These are phyloP conservation scores for Naganishia friedmannii DNA, from an alignment of 768 basidiomycete species.

Conservation along the genomic window DNA sequence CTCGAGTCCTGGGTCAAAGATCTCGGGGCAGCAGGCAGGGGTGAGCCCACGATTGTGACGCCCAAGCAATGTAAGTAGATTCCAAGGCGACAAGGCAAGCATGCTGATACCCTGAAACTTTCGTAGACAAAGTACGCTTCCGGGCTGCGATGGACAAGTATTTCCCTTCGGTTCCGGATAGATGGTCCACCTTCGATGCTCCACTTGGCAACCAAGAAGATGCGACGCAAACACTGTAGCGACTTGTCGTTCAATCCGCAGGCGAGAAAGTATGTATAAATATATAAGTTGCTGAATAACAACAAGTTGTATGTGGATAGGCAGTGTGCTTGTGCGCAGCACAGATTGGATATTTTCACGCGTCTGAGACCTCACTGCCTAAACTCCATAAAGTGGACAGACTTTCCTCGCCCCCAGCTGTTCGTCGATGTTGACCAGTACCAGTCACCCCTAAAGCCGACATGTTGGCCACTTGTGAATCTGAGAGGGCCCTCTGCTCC, in stretches of 20 bases:
- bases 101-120: background rate
- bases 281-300: background rate
- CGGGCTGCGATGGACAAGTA: constrained; percentile 51
- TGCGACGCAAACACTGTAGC: constrained; percentile 19
- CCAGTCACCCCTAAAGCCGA: background rate
- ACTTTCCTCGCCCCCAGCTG: constrained; percentile 1
- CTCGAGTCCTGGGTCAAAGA: constrained; percentile 98
- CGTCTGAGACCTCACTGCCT: constrained; percentile 13
- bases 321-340: no score
- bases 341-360: background rate
- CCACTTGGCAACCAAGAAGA: constrained; percentile 14
- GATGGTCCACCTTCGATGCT: constrained; percentile 38
- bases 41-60: constrained; percentile 94
- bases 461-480: background rate
- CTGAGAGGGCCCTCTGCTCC: constrained; percentile 2
- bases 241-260: background rate
- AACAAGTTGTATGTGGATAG: background rate
- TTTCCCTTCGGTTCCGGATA: constrained; percentile 51
- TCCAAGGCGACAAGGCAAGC: background rate
- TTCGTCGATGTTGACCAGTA: constrained; percentile 1
- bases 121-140: constrained; percentile 49
- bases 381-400: constrained; percentile 21
- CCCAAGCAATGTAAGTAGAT: constrained; percentile 77
- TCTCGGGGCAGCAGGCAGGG: constrained; percentile 71
- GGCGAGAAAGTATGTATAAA: background rate